Evolutionary conservation across 2,329 filamentous ascomycete species (phyloP).

Genomic region (Chrysosporium keratinophilum): DNA sequence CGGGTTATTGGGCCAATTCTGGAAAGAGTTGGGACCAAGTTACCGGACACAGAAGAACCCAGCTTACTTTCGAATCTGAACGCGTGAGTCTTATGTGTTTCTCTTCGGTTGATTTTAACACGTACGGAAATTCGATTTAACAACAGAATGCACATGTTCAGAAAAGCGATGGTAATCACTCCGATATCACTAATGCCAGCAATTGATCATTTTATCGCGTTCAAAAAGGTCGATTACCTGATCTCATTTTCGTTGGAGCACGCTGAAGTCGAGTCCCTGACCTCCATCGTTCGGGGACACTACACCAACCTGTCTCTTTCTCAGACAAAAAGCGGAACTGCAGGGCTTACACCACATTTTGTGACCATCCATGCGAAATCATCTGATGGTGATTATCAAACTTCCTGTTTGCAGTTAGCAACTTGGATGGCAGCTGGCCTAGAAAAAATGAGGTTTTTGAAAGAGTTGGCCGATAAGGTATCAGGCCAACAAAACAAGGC

Average conservation of each 20-base stretch:
- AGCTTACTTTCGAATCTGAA: too few relatives aligned
- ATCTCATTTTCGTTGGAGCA: not conserved
- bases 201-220: not conserved
- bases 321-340: not conserved
- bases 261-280: not conserved
- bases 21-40: too few relatives aligned
- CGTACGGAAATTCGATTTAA: too few relatives aligned
- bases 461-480: not conserved
- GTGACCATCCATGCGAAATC: slow-evolving; percentile 6
- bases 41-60: too few relatives aligned
- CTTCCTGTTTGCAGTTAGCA: slow-evolving; percentile 7
- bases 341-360: not conserved
- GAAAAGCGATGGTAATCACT: too few relatives aligned
- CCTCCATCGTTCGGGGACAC: not conserved
- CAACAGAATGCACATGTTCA: too few relatives aligned
- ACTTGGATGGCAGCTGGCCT: slow-evolving; percentile 12
- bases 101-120: too few relatives aligned
- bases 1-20: too few relatives aligned
- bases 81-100: too few relatives aligned
- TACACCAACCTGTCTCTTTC: not conserved
- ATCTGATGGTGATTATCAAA: slow-evolving; percentile 7
- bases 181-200: not conserved
- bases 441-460: slow-evolving; percentile 4
- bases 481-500: too few relatives aligned
- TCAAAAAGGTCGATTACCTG: not conserved